Evolutionary conservation across 768 basidiomycete species (phyloP), one percentile per base, ranked within the genome.

Genomic region (Kwoniella pini): DNA sequence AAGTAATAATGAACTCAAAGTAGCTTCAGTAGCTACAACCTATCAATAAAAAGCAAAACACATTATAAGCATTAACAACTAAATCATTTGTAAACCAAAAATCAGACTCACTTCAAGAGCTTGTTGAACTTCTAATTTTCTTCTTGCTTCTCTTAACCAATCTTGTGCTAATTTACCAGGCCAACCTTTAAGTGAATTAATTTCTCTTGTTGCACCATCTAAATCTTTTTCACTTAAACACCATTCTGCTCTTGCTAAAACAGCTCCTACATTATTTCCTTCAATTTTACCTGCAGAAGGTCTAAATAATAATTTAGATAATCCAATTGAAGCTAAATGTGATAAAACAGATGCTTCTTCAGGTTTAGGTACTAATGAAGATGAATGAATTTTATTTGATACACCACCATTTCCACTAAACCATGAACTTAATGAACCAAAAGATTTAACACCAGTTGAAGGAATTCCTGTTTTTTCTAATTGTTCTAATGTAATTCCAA

Each of bases 221-320:
- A 99, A 79, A 72, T 97, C 91, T 82, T 96, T 93, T 81, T 94
- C 90, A 62, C 87, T 87, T 74, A 98, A 79, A 77, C 90, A 85
- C 76, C 89, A 86, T 80, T 96, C 91, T 4, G 93, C 93, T 48
- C 96, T 82, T 3, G 93, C 86, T 33, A 99, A 76, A 57, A 91
- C 88, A 69, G 89, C 91, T 57, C 91, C 80, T 30, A 93, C 89
- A 75, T 98, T 95, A 54, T 84, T 80, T 2, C 94, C 94, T 39
- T 85, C 81, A 13, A 81, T 88, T 51, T 90, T 81, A 0, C 94
- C 93, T 17, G 86, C 85, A 64, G 88, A 82, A 76, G 85, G 85
- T 33, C 70, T 58, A 82, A 98, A 95, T 55, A 86, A 82, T 65
- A 96, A 82, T 39, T 84, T 81, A 11, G 89, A 88, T 51, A 96